Evolutionary conservation across 192 early-diverging fungal species (phyloP).

Genomic region (Coemansia sp.): DNA sequence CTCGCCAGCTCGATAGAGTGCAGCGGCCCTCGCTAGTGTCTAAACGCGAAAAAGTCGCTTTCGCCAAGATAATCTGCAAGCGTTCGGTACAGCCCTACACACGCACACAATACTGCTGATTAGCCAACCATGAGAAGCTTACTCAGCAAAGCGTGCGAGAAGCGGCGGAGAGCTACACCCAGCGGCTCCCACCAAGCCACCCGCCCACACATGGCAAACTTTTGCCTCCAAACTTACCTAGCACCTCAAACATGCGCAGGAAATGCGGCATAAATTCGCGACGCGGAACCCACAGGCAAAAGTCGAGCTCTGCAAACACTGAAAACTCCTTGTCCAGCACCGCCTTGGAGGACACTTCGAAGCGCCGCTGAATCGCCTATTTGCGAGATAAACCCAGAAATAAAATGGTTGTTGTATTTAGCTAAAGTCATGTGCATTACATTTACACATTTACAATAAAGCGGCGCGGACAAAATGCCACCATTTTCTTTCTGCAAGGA

Average conservation of each 20-base stretch:
- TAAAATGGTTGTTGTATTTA: neutral
- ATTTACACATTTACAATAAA: neutral
- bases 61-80: slow-evolving; percentile 29
- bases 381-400: neutral
- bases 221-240: no score
- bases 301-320: slow-evolving; percentile 87
- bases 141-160: no score
- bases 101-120: no score
- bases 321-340: slow-evolving; percentile 87
- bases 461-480: neutral
- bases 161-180: no score
- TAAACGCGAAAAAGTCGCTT: slow-evolving; percentile 14
- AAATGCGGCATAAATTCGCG: slow-evolving; percentile 94
- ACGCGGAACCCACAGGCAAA: slow-evolving; percentile 80
- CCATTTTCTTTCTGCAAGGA: slow-evolving; percentile 1
- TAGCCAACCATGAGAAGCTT: no score
- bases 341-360: slow-evolving; percentile 73
- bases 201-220: no score
- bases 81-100: slow-evolving; percentile 22
- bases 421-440: neutral
- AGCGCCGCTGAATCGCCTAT: slow-evolving; percentile 66
- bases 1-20: no score
- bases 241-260: slow-evolving; percentile 68
- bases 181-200: no score
- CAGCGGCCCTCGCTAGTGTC: no score